phyloP scores from a whole-genome alignment of 371 early-diverging fungal genomes.

The Rhizopus arrhizus region DNA sequence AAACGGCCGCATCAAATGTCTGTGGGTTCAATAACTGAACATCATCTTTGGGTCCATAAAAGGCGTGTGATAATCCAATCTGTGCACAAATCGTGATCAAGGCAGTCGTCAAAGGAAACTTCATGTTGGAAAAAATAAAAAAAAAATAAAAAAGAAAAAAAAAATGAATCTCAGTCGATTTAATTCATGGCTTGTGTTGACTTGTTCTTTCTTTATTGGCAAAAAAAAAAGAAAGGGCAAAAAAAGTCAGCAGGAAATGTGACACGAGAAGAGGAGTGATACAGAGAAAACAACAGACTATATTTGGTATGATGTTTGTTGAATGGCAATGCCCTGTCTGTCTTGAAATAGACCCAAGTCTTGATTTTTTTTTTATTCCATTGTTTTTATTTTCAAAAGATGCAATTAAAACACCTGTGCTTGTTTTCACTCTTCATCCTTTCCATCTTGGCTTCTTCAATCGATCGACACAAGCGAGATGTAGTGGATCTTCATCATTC shows the following conservation, averaged over 20 bases:
- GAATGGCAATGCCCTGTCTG: too few relatives aligned
- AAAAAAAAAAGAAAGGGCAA: too few relatives aligned
- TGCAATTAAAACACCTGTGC: not conserved
- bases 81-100: constrained; percentile 24
- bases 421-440: not conserved
- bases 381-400: too few relatives aligned
- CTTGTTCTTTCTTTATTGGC: too few relatives aligned
- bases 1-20: constrained; percentile 72
- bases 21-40: constrained; percentile 61
- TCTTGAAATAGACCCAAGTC: too few relatives aligned
- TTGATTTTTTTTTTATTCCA: too few relatives aligned
- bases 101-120: constrained; percentile 12
- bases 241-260: too few relatives aligned
- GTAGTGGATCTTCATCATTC: constrained; percentile 19
- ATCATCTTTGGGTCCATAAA: constrained; percentile 61
- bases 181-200: too few relatives aligned
- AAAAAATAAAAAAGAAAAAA: not conserved
- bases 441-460: not conserved
- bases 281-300: too few relatives aligned
- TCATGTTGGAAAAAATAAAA: constrained; percentile 9
- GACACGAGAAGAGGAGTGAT: too few relatives aligned
- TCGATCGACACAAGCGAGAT: constrained; percentile 12
- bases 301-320: too few relatives aligned
- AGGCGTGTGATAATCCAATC: constrained; percentile 26
- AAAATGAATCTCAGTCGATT: not conserved